Evolutionary conservation across 352 stramenopile species (phyloP), one percentile per base, ranked within the genome.

Genomic region (Pythium scleroteichum): DNA sequence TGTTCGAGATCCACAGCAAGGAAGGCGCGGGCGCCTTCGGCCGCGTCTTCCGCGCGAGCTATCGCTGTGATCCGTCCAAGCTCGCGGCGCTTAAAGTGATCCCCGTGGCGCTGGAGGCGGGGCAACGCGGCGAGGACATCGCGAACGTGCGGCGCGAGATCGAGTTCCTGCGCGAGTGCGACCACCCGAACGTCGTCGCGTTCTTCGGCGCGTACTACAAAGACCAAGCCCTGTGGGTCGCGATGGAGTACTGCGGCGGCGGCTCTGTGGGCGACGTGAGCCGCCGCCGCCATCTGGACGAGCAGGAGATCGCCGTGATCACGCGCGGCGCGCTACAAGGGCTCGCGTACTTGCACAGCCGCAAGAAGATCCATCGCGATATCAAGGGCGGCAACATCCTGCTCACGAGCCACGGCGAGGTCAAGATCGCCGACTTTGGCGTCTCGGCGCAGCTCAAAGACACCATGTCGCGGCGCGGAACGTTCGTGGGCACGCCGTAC

Each of bases 351-450:
- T 64, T 97, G 45, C 88, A 97, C 61, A 72, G 70, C 2, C 82
- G 87, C 62, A 87, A 83, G 46, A 94, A 92, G 48, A 86, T 97
- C 60, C 96, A 99, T 75, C 75, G 95, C 33, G 96, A 98, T 75
- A 96, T 98, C 44, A 89, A 90, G 69, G 78, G 92, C 40, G 95
- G 94, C 32, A 99, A 98, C 66, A 96, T 99, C 44, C 68, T 99
- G n/a, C 77, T 99, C 9, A 98, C 93, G 7, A 70, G 72, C 19
- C 74, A 90, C 26, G 95, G 94, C 1, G 71, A 94, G 65, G 95
- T 98, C 59, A 99, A 99, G 71, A 87, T 99, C 29, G 91, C 92
- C 2, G 92, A 98, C 78, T 98, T 98, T 83, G 87, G 87, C 9
- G 84, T 95, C 12, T 90, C 83, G 17, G 81, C 81, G 24, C 78